phyloP scores from a whole-genome alignment of 495 filamentous ascomycete species.

The Annulohypoxylon nitens region DNA sequence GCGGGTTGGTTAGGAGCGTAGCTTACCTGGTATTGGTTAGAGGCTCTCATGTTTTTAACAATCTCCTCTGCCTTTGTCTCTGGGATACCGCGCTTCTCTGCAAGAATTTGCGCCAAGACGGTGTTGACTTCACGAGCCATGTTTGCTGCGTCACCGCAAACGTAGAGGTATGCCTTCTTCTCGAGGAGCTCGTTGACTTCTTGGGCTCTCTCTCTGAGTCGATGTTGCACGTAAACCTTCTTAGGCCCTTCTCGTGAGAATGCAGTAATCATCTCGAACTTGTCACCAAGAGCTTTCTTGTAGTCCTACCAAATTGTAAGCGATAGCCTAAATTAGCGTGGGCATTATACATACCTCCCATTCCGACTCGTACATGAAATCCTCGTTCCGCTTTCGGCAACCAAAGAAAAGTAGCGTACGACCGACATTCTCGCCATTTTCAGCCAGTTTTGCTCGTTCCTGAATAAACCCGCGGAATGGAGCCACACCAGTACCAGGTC shows the following conservation, averaged over 20 bases:
- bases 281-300: conserved; percentile 83
- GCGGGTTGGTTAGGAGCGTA: conserved; percentile 1
- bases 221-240: conserved; percentile 98
- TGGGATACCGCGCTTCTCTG: conserved; percentile 81
- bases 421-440: conserved; percentile 86
- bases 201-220: conserved; percentile 82
- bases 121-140: conserved; percentile 98
- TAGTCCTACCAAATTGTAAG: conserved; percentile 71
- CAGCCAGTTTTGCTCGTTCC: conserved; percentile 85
- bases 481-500: conserved; percentile 96
- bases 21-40: conserved; percentile 92
- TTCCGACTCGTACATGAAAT: conserved; percentile 92
- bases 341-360: conserved; percentile 81
- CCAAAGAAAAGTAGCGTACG: conserved; percentile 95
- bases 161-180: conserved; percentile 94
- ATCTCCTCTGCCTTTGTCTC: conserved; percentile 92
- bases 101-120: conserved; percentile 84
- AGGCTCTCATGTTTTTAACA: conserved; percentile 92
- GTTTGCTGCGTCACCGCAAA: conserved; percentile 97
- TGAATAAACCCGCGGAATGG: conserved; percentile 97
- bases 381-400: conserved; percentile 84
- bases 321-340: conserved; percentile 5
- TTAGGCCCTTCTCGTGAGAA: conserved; percentile 87
- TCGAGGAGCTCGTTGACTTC: conserved; percentile 90
- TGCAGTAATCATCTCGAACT: conserved; percentile 87